Evolutionary conservation across 805 yeast genomes (phyloP).

Genomic region (Teunomyces funiuensis): DNA sequence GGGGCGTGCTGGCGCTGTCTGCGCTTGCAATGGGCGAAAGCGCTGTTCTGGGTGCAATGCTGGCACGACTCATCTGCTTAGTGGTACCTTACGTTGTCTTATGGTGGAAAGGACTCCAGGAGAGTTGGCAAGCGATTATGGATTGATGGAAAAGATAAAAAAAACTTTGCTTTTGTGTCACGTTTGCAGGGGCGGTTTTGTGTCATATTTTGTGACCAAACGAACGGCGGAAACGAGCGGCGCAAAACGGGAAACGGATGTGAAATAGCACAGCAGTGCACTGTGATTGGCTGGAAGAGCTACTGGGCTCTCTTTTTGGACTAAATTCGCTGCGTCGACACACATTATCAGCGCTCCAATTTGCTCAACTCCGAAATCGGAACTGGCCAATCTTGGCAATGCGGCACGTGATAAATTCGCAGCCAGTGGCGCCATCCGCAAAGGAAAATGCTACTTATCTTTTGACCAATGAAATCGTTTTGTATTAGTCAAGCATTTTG

Average conservation of each 20-base stretch:
- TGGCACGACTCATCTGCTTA: slow-evolving; percentile 5
- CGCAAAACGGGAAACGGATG: too few species aligned
- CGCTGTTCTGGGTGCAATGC: slow-evolving; percentile 14
- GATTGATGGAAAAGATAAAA: slow-evolving; percentile 14
- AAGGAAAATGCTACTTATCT: too few species aligned
- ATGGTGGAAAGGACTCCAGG: slow-evolving; percentile 1
- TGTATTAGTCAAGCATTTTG: too few species aligned
- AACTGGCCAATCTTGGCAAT: neutral
- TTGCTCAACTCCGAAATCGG: neutral
- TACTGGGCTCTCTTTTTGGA: too few species aligned
- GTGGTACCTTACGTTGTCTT: too few species aligned
- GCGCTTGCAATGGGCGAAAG: slow-evolving; percentile 14
- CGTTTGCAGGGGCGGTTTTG: neutral
- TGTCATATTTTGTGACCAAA: neutral
- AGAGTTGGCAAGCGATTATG: neutral
- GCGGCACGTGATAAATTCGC: neutral
- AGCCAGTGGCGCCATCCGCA: neutral
- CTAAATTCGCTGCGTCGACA: too few species aligned
- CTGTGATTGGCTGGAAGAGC: too few species aligned
- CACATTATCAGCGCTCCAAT: neutral
- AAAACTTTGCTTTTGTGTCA: slow-evolving; percentile 8
- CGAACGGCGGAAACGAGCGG: neutral
- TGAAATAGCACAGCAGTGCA: too few species aligned
- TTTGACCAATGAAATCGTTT: too few species aligned
- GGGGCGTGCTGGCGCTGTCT: slow-evolving; percentile 6